Evolutionary conservation across 1,284 basidiomycete species (phyloP).

Genomic region (Microbotryomycetes sp.): DNA sequence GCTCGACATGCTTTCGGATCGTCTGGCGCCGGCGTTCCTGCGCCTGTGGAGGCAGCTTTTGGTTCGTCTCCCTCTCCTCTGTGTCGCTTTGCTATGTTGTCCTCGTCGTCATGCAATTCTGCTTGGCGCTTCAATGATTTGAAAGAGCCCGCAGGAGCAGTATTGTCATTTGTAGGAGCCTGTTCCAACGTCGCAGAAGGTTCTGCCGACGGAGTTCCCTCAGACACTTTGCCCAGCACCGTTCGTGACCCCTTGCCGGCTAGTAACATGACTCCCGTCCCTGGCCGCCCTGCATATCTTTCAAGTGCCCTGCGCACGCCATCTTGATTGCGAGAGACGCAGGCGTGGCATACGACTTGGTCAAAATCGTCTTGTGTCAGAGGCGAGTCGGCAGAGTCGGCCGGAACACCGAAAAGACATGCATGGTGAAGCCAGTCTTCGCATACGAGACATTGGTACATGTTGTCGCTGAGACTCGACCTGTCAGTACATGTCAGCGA

Average conservation of each 20-base stretch:
- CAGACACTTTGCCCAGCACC: background rate
- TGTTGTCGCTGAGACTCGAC: constrained; percentile 17
- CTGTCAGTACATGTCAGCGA: background rate
- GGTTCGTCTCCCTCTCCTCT: no score
- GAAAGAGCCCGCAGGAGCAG: no score
- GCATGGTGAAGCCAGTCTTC: constrained; percentile 44
- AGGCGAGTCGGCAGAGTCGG: constrained; percentile 7
- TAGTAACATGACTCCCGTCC: constrained; percentile 27
- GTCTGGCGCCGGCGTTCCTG: no score
- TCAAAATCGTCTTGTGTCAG: constrained; percentile 32
- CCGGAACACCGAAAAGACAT: constrained; percentile 33
- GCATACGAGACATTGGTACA: constrained; percentile 43
- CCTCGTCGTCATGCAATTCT: no score
- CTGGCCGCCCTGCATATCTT: constrained; percentile 26
- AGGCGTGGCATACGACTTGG: constrained; percentile 28
- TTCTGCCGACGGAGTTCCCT: no score
- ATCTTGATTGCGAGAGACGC: constrained; percentile 7
- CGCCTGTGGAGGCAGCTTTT: no score
- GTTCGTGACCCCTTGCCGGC: background rate
- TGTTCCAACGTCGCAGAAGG: no score
- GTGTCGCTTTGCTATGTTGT: no score
- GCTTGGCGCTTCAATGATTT: no score
- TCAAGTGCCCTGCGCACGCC: constrained; percentile 12
- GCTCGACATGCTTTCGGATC: no score
- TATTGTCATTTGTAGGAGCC: no score